These are phyloP conservation scores for Microbotryum silenes-acaulis DNA, from an alignment of 1,284 basidiomycete species.

Conservation along the genomic window DNA sequence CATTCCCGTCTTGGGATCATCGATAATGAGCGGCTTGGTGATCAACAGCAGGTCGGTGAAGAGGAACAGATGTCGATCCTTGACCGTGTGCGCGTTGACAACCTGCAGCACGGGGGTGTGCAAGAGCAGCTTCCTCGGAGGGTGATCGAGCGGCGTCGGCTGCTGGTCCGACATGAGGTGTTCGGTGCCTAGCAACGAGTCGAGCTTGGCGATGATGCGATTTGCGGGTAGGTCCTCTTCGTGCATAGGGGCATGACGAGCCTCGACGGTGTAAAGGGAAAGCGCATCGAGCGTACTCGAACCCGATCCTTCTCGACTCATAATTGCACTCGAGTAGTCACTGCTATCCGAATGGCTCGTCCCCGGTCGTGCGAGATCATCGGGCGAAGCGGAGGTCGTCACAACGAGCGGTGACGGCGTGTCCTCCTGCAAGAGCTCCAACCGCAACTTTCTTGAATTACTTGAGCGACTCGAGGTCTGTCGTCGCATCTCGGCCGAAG, in stretches of 20 bases:
- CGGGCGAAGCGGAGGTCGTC: neutral
- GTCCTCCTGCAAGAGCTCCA: too few species aligned
- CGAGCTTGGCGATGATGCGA: slow-evolving; percentile 26
- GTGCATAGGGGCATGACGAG: neutral
- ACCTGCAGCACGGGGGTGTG: slow-evolving; percentile 86
- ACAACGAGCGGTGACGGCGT: neutral
- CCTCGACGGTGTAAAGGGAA: neutral
- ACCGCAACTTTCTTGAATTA: neutral
- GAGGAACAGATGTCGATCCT: slow-evolving; percentile 90
- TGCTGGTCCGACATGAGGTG: neutral
- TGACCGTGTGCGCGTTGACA: slow-evolving; percentile 84
- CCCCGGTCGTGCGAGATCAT: neutral
- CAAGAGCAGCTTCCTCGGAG: slow-evolving; percentile 73
- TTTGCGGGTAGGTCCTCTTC: slow-evolving; percentile 15
- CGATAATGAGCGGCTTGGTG: slow-evolving; percentile 47
- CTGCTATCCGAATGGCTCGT: neutral
- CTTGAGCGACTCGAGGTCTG: neutral
- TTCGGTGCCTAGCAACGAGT: slow-evolving; percentile 16
- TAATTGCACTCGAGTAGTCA: neutral
- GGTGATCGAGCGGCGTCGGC: slow-evolving; percentile 55
- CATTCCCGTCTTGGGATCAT: slow-evolving; percentile 42
- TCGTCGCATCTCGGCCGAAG: slow-evolving; percentile 13
- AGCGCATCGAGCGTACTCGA: slow-evolving; percentile 1
- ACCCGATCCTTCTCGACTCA: neutral
- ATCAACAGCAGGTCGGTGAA: slow-evolving; percentile 91